These are phyloP conservation scores for Gracilaria domingensis DNA, from an alignment of 23 red algal genomes.

Conservation along the genomic window DNA sequence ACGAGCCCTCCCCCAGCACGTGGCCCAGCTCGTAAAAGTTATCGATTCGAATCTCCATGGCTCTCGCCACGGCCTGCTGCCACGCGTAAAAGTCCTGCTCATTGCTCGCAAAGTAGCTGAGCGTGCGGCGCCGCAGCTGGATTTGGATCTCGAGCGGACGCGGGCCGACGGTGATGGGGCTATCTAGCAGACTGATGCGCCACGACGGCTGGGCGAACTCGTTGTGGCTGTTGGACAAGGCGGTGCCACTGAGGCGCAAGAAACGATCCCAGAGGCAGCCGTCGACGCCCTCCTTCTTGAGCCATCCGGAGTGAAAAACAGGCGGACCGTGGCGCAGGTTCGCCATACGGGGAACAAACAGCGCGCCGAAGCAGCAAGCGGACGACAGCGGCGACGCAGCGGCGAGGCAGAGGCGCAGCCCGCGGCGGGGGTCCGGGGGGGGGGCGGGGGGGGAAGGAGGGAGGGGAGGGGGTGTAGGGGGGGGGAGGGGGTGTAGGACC, in stretches of 20 bases:
- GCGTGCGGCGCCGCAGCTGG: constrained; percentile 58
- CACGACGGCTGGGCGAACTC: constrained; percentile 64
- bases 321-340: constrained; percentile 75
- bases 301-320: constrained; percentile 79
- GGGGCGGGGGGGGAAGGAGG: neutral
- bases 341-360: constrained; percentile 12
- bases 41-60: constrained; percentile 67
- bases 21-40: constrained; percentile 79
- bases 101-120: constrained; percentile 83
- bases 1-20: constrained; percentile 83
- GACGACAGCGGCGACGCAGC: neutral
- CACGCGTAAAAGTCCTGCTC: constrained; percentile 68
- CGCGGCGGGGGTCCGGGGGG: too few relatives aligned
- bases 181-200: constrained; percentile 78
- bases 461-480: neutral
- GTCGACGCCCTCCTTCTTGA: constrained; percentile 78
- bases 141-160: constrained; percentile 78
- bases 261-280: constrained; percentile 62
- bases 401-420: too few relatives aligned
- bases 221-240: constrained; percentile 77
- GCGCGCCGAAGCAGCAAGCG: neutral
- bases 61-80: constrained; percentile 74
- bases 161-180: constrained; percentile 75
- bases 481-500: neutral
- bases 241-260: constrained; percentile 80